A percentile compares a stretch with the other conserved stretches of the same genome.
Conservation (phyloP, 768 basidiomycete genomes). For the Lepiota subincarnata region DNA sequence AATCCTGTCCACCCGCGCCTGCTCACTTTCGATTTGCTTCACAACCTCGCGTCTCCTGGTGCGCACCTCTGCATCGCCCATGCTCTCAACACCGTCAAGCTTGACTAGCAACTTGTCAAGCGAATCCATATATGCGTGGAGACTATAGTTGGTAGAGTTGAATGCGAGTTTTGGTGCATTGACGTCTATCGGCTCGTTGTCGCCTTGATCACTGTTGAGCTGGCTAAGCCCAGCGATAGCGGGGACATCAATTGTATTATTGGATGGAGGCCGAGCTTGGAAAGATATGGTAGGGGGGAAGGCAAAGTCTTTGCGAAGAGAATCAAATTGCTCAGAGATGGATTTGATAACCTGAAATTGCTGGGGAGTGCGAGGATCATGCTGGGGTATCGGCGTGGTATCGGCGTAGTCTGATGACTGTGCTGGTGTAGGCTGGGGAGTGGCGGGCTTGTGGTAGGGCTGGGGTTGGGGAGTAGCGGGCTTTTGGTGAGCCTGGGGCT, state of each 20-base stretch:
- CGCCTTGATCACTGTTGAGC: constrained; percentile 18
- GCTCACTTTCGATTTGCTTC: constrained; percentile 55
- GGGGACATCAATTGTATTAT: constrained; percentile 20
- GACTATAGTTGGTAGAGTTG: constrained; percentile 52
- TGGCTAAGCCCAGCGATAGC: constrained; percentile 17
- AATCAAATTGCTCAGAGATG: constrained; percentile 40
- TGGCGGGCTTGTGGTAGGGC: constrained; percentile 8
- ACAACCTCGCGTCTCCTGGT: constrained; percentile 48
- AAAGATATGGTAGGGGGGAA: constrained; percentile 48
- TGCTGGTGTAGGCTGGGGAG: constrained; percentile 21
- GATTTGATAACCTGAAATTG: constrained; percentile 37
- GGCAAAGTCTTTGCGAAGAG: constrained; percentile 37
- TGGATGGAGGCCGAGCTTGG: constrained; percentile 21
- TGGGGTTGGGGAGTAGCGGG: constrained; percentile 10
- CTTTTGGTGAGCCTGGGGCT: constrained; percentile 7
- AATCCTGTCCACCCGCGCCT: constrained; percentile 44
- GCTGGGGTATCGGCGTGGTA: constrained; percentile 46
- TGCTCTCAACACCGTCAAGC: constrained; percentile 67
- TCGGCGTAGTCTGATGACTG: constrained; percentile 23
- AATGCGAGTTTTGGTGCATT: constrained; percentile 46
- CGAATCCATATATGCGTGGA: constrained; percentile 61
- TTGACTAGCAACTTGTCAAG: constrained; percentile 59
- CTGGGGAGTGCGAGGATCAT: constrained; percentile 38
- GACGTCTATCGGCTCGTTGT: constrained; percentile 19
- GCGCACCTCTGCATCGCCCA: constrained; percentile 52